A percentile compares a stretch with the other conserved stretches of the same genome.
Evolutionary conservation across 108 stramenopile species (phyloP).

Genomic region (Nannochloropsis gaditana): DNA sequence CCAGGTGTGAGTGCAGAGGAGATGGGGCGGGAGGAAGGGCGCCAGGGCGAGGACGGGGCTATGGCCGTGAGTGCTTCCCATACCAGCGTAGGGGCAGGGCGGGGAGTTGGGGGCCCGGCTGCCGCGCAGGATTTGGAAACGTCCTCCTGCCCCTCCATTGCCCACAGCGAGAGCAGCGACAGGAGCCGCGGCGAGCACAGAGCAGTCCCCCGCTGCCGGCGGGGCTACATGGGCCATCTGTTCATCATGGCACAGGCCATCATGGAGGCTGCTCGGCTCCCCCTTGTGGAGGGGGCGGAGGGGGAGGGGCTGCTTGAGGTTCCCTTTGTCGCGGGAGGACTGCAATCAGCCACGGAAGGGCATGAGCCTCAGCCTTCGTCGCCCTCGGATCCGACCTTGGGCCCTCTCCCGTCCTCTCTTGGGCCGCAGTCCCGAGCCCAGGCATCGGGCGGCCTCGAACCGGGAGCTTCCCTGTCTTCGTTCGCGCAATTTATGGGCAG

Average conservation of each 20-base stretch:
- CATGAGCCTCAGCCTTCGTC: background rate
- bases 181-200: slow-evolving; percentile 11
- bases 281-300: background rate
- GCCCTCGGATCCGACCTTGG: background rate
- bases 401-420: background rate
- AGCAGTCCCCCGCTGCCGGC: slow-evolving; percentile 25
- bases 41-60: background rate
- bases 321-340: background rate
- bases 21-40: slow-evolving; percentile 60
- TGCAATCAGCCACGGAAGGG: background rate
- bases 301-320: background rate
- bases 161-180: slow-evolving; percentile 60
- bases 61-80: background rate
- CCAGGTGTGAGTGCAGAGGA: slow-evolving; percentile 52
- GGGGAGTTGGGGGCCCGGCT: no score
- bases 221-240: slow-evolving; percentile 89
- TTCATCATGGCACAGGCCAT: slow-evolving; percentile 88
- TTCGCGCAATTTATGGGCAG: background rate
- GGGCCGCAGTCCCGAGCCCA: background rate
- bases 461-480: background rate
- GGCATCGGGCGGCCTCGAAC: background rate
- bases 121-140: background rate
- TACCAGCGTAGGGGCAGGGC: no score
- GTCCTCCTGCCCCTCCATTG: slow-evolving; percentile 22
- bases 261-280: slow-evolving; percentile 66